Evolutionary conservation across 768 basidiomycete genomes (phyloP).

Genomic region (Agrocybe pediades): DNA sequence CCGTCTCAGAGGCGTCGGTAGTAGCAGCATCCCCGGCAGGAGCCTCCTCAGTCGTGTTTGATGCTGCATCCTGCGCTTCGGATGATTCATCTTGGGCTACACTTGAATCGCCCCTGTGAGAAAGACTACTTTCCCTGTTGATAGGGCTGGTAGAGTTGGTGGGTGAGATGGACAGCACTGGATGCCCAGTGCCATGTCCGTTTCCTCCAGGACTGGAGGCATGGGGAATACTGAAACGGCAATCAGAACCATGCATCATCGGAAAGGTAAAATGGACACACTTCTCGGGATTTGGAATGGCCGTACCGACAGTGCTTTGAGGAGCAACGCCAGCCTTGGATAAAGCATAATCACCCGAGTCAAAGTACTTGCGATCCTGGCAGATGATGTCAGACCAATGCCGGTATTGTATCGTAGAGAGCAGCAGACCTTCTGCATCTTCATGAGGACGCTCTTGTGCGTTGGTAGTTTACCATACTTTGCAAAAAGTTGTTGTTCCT

Average conservation of each 20-base stretch:
- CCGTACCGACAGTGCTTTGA: slow-evolving; percentile 88
- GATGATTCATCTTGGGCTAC: slow-evolving; percentile 29
- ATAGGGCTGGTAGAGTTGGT: slow-evolving; percentile 67
- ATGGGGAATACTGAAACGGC: slow-evolving; percentile 75
- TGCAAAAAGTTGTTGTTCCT: slow-evolving; percentile 93
- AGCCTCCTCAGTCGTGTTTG: slow-evolving; percentile 3
- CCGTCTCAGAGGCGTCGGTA: slow-evolving; percentile 3
- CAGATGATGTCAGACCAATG: slow-evolving; percentile 16
- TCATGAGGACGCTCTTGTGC: slow-evolving; percentile 90
- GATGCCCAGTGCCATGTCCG: slow-evolving; percentile 50
- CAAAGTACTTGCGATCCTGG: slow-evolving; percentile 99
- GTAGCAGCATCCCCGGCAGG: not conserved
- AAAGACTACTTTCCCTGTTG: slow-evolving; percentile 61
- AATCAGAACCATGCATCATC: slow-evolving; percentile 16
- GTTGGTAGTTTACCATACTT: slow-evolving; percentile 94
- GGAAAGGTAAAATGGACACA: slow-evolving; percentile 38
- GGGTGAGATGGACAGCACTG: slow-evolving; percentile 71
- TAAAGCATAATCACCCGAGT: slow-evolving; percentile 97
- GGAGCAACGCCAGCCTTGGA: slow-evolving; percentile 94
- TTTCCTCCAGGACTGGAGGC: slow-evolving; percentile 64
- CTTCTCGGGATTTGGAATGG: slow-evolving; percentile 98
- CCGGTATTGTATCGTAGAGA: slow-evolving; percentile 8
- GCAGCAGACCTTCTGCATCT: slow-evolving; percentile 87
- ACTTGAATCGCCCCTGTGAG: slow-evolving; percentile 38
- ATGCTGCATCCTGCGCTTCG: slow-evolving; percentile 6